These are phyloP conservation scores for grape (Vitis vinifera) DNA, from an alignment of 164 flowering plant species.

Conservation along the genomic window DNA sequence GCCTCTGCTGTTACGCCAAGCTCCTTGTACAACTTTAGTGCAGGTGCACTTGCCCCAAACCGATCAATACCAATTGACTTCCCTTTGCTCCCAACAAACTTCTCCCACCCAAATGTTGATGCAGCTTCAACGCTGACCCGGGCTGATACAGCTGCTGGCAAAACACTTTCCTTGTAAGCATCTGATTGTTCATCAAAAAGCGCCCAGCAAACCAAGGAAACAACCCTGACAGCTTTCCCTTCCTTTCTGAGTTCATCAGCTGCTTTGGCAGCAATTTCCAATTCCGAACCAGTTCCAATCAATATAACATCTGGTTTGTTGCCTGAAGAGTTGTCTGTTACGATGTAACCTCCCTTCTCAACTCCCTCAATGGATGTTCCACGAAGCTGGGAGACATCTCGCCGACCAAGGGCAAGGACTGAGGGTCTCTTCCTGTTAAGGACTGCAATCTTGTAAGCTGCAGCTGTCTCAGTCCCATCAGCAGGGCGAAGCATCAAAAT, in stretches of 20 bases:
- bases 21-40: constrained; percentile 87
- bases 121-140: constrained; percentile 97
- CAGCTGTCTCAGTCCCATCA: constrained; percentile 97
- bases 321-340: constrained; percentile 80
- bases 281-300: constrained; percentile 94
- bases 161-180: constrained; percentile 91
- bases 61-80: constrained; percentile 86
- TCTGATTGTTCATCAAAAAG: constrained; percentile 86
- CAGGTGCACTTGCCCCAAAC: constrained; percentile 98
- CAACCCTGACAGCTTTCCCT: constrained; percentile 88
- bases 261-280: constrained; percentile 87
- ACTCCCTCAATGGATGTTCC: constrained; percentile 93
- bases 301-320: constrained; percentile 90
- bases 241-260: constrained; percentile 83
- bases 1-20: constrained; percentile 86
- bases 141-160: constrained; percentile 77
- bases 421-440: constrained; percentile 83
- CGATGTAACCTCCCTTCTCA: constrained; percentile 84
- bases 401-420: constrained; percentile 88
- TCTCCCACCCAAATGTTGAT: constrained; percentile 90
- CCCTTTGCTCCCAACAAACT: constrained; percentile 75
- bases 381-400: constrained; percentile 77
- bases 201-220: constrained; percentile 89
- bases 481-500: constrained; percentile 96
- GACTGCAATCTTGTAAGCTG: constrained; percentile 89